Conservation (phyloP, 129 eudicot species). For the sunflower (Helianthus annuus) region HanXRQr2.0-SUNRISE NC_035443.2:32639745-32640244, state of each 20-base stretch:
- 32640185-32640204: conserved; percentile 76
- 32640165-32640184: conserved; percentile 70
- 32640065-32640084: conserved; percentile 65
- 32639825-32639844: conserved; percentile 41
- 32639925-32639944: conserved; percentile 26
- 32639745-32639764: conserved; percentile 12
- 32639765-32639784: conserved; percentile 59
- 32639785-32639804: conserved; percentile 51
- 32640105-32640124: conserved; percentile 90
- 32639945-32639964: neutral
- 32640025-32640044: conserved; percentile 42
- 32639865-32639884: conserved; percentile 21
- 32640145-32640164: conserved; percentile 73
- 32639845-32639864: conserved; percentile 23
- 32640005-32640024: neutral
- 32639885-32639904: conserved; percentile 12
- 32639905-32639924: conserved; percentile 21
- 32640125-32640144: conserved; percentile 61
- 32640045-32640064: conserved; percentile 28
- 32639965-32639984: neutral
- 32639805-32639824: conserved; percentile 70
- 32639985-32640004: conserved; percentile 28
- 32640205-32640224: conserved; percentile 82
- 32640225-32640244: conserved; percentile 4
- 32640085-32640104: conserved; percentile 77